Conservation (phyloP, 1,284 basidiomycete genomes). For the Ceratobasidium sp. region DNA sequence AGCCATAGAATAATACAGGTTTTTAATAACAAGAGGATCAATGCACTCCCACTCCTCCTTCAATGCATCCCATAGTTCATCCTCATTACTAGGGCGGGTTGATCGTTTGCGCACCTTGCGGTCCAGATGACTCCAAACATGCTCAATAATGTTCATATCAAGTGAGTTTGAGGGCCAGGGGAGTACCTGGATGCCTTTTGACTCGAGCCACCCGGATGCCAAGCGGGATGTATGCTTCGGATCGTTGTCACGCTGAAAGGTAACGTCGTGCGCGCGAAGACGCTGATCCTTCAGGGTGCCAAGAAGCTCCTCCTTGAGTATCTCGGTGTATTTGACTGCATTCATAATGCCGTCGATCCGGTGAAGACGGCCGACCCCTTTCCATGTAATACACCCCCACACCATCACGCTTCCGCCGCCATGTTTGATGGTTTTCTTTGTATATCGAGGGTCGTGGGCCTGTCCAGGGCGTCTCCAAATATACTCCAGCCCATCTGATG, state of each 20-base stretch:
- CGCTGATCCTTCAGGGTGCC: background rate
- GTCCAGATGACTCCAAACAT: conserved; percentile 2
- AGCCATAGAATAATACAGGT: conserved; percentile 17
- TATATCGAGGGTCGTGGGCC: background rate
- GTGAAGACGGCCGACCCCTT: conserved; percentile 11
- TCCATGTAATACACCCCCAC: conserved; percentile 5
- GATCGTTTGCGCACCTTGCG: background rate
- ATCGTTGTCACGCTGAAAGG: conserved; percentile 16
- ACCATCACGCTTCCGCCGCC: conserved; percentile 23
- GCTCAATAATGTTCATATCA: conserved; percentile 21
- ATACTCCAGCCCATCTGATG: conserved; percentile 1
- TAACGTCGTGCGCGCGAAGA: background rate
- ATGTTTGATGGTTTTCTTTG: conserved; percentile 9
- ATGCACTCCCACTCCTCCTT: conserved; percentile 20
- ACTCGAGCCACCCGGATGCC: conserved; percentile 1
- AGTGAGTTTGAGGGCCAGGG: conserved; percentile 6
- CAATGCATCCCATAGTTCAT: conserved; percentile 9
- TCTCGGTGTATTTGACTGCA: conserved; percentile 18
- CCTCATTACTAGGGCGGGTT: background rate
- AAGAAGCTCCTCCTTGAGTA: conserved; percentile 10
- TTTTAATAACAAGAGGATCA: background rate
- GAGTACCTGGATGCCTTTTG: background rate
- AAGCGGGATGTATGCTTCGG: conserved; percentile 2
- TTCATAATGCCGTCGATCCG: conserved; percentile 20
- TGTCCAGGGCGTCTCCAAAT: background rate